phyloP scores from a whole-genome alignment of 2,329 filamentous ascomycete genomes.

The Phialophora expanda region DNA sequence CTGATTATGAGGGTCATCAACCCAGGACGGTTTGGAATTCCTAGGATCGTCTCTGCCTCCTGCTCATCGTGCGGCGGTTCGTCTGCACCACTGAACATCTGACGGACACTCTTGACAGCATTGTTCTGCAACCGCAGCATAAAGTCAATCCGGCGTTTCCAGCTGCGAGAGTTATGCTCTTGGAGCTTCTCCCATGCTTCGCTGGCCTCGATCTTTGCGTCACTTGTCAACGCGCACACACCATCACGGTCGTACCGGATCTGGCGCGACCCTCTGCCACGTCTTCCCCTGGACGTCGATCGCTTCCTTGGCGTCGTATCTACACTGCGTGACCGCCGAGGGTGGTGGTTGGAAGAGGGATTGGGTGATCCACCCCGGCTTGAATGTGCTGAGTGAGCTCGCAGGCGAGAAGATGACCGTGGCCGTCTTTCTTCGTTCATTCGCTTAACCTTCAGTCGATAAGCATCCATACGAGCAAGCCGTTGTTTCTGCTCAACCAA shows the following conservation, averaged over 20 bases:
- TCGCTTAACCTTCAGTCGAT: conserved; percentile 82
- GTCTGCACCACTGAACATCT: conserved; percentile 80
- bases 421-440: conserved; percentile 70
- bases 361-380: conserved; percentile 49
- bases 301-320: conserved; percentile 55
- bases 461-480: conserved; percentile 86
- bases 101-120: conserved; percentile 78
- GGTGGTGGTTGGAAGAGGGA: conserved; percentile 39
- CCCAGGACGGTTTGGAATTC: conserved; percentile 81
- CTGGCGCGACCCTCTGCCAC: conserved; percentile 43
- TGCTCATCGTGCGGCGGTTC: conserved; percentile 80
- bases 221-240: conserved; percentile 72
- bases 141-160: conserved; percentile 87
- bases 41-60: conserved; percentile 82
- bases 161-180: conserved; percentile 82
- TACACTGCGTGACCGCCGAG: conserved; percentile 55
- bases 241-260: conserved; percentile 79
- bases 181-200: conserved; percentile 78
- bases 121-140: conserved; percentile 71
- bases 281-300: conserved; percentile 44
- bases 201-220: conserved; percentile 72
- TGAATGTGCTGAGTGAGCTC: conserved; percentile 62
- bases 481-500: conserved; percentile 88
- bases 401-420: conserved; percentile 57
- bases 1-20: conserved; percentile 80